phyloP scores from a whole-genome alignment of 352 stramenopile species.

The Phytophthora macrochlamydospora region DNA sequence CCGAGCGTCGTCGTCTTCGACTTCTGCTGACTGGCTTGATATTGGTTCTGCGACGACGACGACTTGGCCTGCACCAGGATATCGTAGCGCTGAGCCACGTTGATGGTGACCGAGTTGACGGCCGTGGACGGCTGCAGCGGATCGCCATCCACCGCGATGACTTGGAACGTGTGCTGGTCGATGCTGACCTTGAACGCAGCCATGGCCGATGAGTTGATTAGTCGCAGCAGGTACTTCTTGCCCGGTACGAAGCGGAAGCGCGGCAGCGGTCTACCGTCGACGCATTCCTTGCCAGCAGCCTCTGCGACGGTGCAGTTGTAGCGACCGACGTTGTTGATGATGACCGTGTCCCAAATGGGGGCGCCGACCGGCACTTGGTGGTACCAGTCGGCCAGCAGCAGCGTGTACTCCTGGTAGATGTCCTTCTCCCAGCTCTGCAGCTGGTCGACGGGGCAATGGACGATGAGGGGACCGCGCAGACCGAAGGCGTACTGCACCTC shows the following conservation, averaged over 20 bases:
- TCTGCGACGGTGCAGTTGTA: constrained; percentile 46
- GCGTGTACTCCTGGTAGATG: constrained; percentile 42
- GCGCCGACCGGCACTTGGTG: constrained; percentile 36
- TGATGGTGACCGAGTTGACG: constrained; percentile 39
- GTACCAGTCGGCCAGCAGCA: constrained; percentile 50
- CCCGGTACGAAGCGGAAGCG: constrained; percentile 35
- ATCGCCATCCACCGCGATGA: constrained; percentile 40
- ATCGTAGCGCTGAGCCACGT: constrained; percentile 44
- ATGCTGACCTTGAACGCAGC: constrained; percentile 53
- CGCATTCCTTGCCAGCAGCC: constrained; percentile 27
- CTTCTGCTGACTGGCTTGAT: constrained; percentile 6
- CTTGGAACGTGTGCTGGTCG: constrained; percentile 47
- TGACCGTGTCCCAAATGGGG: constrained; percentile 46
- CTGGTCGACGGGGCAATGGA: constrained; percentile 31
- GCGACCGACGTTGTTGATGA: constrained; percentile 49
- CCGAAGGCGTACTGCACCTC: constrained; percentile 49
- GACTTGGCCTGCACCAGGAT: constrained; percentile 45
- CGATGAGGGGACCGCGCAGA: constrained; percentile 46
- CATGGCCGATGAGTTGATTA: constrained; percentile 52
- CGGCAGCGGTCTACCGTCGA: constrained; percentile 20
- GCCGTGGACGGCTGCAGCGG: constrained; percentile 37
- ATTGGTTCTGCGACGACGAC: constrained; percentile 8
- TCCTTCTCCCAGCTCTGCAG: constrained; percentile 39
- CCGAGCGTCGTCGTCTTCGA: constrained; percentile 12
- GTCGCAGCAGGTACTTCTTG: constrained; percentile 42